Base-by-base conservation (phyloP, 2,329 filamentous ascomycete species). In the Ophiostoma ulmi region DNA sequence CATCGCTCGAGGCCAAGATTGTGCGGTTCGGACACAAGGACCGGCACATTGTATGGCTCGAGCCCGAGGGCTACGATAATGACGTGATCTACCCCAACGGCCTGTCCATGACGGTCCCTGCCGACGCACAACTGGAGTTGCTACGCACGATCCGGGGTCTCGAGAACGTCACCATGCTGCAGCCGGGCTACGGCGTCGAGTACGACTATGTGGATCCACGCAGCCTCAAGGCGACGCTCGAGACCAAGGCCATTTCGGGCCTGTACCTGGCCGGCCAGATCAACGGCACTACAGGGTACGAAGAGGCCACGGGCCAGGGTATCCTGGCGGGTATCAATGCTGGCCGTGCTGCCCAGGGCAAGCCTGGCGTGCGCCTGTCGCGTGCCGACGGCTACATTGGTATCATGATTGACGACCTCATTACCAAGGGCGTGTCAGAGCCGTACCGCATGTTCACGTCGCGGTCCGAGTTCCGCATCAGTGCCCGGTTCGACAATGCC, bases 371-470 rank as follows among this genome's bases (percentile, higher is more conserved):
- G 72, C 86, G 86, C 0, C 82, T 99, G 39, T 89, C 89, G 8
- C 87, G 95, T 74, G 90, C 91, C 1, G 94, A 99, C 79, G 93
- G 93, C 14, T 99, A 97, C 79, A 98, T 99, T 77, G 95, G 95
- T 75, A 91, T 99, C 81, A 97, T 99, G 93, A 94, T 99, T 76
- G 95, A 99, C 80, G 95, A 99, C 78, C 87, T 99, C 52, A 90
- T 97, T 77, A 98, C 94, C 31, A 98, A 97, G 80, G 95, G 95
- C 67, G 95, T 99, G 39, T 94, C 91, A 2, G 95, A 99, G 78
- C 95, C 95, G 1, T 99, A 99, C 80, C 89, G 95, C 75, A 98
- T 99, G 94, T 99, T 99, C 82, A 99, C 95, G 1, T 91, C 92
- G 6, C 89, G 95, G 74, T 97, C 91, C 81, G 95, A 99, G 81